Percentiles rank a stretch among this genome's conserved stretches.
Conservation (phyloP, 202 grass and related monocot genomes). For the Saccharum hybrid region DNA sequence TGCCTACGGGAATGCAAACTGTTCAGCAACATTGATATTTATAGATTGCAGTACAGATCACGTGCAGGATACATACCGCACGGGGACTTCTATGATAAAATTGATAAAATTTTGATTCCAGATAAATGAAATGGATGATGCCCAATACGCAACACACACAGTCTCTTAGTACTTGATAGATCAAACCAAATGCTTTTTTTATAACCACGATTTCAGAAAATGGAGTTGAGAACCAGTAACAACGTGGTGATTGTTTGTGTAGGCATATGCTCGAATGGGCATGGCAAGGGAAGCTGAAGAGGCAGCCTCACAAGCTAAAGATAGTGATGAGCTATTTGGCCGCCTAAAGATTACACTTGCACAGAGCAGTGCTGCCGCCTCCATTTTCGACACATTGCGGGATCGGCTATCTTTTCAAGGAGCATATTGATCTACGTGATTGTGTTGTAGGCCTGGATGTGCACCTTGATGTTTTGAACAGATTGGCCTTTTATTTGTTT, state of each 20-base stretch:
- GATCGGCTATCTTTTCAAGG: constrained; percentile 89
- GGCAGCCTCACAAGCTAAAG: constrained; percentile 85
- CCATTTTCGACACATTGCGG: constrained; percentile 87
- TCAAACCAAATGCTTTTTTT: not conserved
- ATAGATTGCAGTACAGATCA: not conserved
- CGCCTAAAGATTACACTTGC: constrained; percentile 71
- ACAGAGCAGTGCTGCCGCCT: constrained; percentile 70
- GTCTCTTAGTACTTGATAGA: not conserved
- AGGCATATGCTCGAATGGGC: constrained; percentile 86
- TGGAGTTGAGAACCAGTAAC: not conserved
- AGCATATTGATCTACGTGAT: constrained; percentile 44
- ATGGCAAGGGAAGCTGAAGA: constrained; percentile 88
- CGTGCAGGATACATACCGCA: not conserved
- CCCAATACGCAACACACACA: not conserved
- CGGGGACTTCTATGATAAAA: not conserved
- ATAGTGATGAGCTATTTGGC: constrained; percentile 81
- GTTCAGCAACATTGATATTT: not conserved
- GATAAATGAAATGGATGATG: constrained; percentile 17
- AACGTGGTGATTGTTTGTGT: constrained; percentile 23
- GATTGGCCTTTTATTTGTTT: constrained; percentile 16
- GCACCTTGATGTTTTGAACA: not conserved
- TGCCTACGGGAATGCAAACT: not conserved
- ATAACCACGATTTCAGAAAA: not conserved
- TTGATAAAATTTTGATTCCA: not conserved
- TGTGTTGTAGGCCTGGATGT: constrained; percentile 5